A percentile compares a stretch with the other conserved stretches of the same genome.
phyloP scores from a whole-genome alignment of 345 rosid genomes.

The Camelina laxa region DNA sequence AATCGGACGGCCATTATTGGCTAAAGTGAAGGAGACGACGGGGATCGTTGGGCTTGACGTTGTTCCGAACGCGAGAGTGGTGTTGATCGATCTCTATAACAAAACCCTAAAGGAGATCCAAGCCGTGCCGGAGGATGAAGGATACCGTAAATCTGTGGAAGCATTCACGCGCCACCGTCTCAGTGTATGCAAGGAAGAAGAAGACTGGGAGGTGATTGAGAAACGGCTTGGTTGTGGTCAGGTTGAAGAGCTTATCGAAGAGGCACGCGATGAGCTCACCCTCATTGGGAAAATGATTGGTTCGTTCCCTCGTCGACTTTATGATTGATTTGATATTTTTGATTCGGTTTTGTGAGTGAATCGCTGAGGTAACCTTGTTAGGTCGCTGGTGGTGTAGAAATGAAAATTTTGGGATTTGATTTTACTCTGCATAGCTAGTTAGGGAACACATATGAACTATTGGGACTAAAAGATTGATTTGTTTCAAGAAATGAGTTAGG shows the following conservation, averaged over 20 bases:
- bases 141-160: constrained; percentile 96
- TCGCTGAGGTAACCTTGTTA: neutral
- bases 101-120: constrained; percentile 96
- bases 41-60: constrained; percentile 97
- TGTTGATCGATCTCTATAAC: constrained; percentile 69
- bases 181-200: constrained; percentile 75
- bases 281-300: constrained; percentile 93
- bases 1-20: constrained; percentile 93
- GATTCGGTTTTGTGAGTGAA: neutral
- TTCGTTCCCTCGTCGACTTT: constrained; percentile 36
- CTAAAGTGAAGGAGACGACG: constrained; percentile 86
- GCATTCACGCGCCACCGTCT: constrained; percentile 83
- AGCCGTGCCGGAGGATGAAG: constrained; percentile 94
- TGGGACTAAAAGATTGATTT: neutral
- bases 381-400: neutral
- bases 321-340: neutral
- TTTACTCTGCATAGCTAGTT: neutral
- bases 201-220: constrained; percentile 90
- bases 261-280: constrained; percentile 93
- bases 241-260: constrained; percentile 98
- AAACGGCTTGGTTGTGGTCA: constrained; percentile 90
- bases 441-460: neutral
- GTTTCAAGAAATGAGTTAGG: neutral
- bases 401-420: neutral
- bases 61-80: constrained; percentile 90